Base-by-base conservation (phyloP, 2,329 filamentous ascomycete species). In the Penicillium corylophilum region DNA sequence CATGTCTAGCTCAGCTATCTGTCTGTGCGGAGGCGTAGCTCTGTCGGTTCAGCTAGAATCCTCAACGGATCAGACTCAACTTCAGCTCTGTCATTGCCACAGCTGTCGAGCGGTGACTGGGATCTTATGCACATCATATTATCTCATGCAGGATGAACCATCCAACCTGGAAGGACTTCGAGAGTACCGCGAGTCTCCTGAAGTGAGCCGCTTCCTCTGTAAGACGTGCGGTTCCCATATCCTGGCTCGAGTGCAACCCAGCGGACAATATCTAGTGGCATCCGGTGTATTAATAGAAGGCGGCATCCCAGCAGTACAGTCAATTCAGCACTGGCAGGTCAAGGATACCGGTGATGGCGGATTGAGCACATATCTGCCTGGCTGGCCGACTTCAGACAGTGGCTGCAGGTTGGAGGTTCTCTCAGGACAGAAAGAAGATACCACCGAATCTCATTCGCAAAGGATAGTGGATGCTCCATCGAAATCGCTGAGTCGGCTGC, bases 71-170 rank as follows among this genome's bases (percentile, higher is more conserved):
- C 57, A 54, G 24, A 54, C 54, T 18, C 49, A 53, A 13, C 60
- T 69, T n/a, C 56, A 68, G 44, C 55, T 83, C 55, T 83, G 81
- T 64, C 77, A 82, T 60, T 83, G 81, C 70, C 65, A 66, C 52
- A 71, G 65, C 23, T 84, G 80, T 63, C 75, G 80, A 15, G 70
- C 71, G 41, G 70, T 72, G 26, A 77, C 76, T 16, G 81, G 81
- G 18, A 67, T 76, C 10, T 67, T 81, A 8, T 76, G 69, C 48
- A 68, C 70, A 20, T 75, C 74, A n/a, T 75, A 77, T 50, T 68
- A 77, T 22, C 57, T 63, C 10, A 62, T 82, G 18, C 71, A 73
- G 9, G 47, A 64, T 20, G 60, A 61, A 23, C 71, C 73, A 24
- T 42, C 65, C 1, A 58, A 64, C 2, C 57, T 77, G 26, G 55